These are phyloP conservation scores for Colletotrichum acutatum DNA, from an alignment of 2,329 filamentous ascomycete species.

Conservation along the genomic window DNA sequence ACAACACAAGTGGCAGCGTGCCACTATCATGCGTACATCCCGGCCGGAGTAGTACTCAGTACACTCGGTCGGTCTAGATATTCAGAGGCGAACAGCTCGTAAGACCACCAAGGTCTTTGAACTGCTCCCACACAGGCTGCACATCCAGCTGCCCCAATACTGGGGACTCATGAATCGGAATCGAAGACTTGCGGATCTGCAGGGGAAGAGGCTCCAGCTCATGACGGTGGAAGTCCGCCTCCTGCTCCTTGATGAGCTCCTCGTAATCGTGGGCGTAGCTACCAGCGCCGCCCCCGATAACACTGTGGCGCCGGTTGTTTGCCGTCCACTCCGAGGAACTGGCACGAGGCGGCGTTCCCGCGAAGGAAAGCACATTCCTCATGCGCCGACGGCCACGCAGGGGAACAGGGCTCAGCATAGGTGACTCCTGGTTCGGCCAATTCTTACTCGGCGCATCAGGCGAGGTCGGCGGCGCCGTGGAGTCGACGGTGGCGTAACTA, in stretches of 20 bases:
- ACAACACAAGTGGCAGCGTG: neutral
- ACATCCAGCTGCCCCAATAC: constrained; percentile 28
- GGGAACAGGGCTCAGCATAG: constrained; percentile 36
- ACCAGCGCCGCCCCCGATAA: neutral
- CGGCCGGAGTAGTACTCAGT: too few relatives aligned
- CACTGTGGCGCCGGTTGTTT: constrained; percentile 5
- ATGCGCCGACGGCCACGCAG: constrained; percentile 43
- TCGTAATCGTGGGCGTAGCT: constrained; percentile 42
- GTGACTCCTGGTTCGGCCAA: constrained; percentile 22
- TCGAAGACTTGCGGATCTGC: constrained; percentile 37
- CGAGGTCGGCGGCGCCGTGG: constrained; percentile 41
- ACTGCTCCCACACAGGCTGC: constrained; percentile 58
- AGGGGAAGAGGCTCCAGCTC: constrained; percentile 35
- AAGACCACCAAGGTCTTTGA: constrained; percentile 57
- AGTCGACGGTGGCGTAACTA: constrained; percentile 41
- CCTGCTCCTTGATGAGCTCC: constrained; percentile 38
- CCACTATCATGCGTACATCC: neutral
- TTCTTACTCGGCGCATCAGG: constrained; percentile 35
- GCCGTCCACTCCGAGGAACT: neutral
- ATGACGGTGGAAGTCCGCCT: constrained; percentile 28
- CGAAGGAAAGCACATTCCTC: constrained; percentile 32
- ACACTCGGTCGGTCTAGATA: neutral
- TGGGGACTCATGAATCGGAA: constrained; percentile 16
- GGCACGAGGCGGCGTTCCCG: neutral
- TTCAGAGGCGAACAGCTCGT: constrained; percentile 39